phyloP scores from a whole-genome alignment of 495 filamentous ascomycete genomes.

The Tuber magnatum region DNA sequence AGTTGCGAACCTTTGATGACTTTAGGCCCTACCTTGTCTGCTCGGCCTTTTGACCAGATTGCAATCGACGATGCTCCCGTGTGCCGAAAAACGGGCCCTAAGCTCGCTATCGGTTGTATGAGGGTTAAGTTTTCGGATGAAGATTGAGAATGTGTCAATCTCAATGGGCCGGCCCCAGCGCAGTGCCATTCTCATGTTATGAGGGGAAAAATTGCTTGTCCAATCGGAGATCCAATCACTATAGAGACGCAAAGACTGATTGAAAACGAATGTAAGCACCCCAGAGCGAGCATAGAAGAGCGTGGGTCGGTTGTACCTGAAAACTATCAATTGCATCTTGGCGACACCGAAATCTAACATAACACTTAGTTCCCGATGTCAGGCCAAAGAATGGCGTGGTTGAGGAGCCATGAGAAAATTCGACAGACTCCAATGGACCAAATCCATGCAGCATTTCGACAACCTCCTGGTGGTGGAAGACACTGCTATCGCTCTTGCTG shows the following conservation, averaged over 20 bases:
- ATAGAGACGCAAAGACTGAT: conserved; percentile 35
- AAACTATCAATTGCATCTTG: conserved; percentile 40
- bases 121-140: conserved; percentile 38
- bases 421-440: conserved; percentile 34
- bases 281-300: not conserved
- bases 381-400: conserved; percentile 31
- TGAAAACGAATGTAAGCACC: conserved; percentile 5
- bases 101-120: conserved; percentile 32
- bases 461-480: conserved; percentile 28
- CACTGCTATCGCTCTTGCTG: conserved; percentile 27
- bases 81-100: conserved; percentile 26
- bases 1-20: not conserved
- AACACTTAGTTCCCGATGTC: conserved; percentile 33
- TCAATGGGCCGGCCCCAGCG: conserved; percentile 11
- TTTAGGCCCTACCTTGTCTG: conserved; percentile 18
- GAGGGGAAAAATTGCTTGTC: conserved; percentile 36
- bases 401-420: conserved; percentile 32
- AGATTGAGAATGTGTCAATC: conserved; percentile 35
- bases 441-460: conserved; percentile 35
- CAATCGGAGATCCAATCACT: conserved; percentile 36
- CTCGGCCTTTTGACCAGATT: conserved; percentile 35
- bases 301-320: conserved; percentile 17
- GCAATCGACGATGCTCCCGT: conserved; percentile 36
- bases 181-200: conserved; percentile 27
- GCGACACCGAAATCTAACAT: conserved; percentile 36